These are phyloP conservation scores for Debaryomyces robertsiae DNA, from an alignment of 1,139 yeast species.

Conservation along the genomic window DNA sequence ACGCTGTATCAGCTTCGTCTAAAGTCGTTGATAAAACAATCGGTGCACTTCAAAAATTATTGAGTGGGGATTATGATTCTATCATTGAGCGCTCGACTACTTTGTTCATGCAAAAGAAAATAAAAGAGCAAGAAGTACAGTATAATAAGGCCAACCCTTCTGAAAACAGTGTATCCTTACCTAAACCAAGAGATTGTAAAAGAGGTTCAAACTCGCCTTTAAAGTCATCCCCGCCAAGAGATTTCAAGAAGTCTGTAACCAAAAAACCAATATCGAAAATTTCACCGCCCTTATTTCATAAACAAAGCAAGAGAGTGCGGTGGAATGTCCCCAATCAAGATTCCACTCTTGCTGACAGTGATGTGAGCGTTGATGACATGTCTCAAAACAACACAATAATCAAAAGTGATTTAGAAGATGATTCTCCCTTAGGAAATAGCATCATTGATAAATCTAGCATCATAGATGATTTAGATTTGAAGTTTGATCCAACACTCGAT, in stretches of 20 bases:
- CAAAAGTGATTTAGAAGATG: conserved; percentile 30
- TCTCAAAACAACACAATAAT: conserved; percentile 18
- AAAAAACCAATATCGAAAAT: conserved; percentile 18
- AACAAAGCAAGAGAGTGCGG: conserved; percentile 33
- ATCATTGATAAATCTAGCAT: conserved; percentile 19
- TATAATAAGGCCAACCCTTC: background rate
- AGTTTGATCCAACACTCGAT: conserved; percentile 32
- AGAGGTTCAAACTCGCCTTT: conserved; percentile 35
- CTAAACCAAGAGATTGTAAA: conserved; percentile 21
- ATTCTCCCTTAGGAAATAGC: conserved; percentile 30
- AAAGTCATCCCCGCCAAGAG: conserved; percentile 32
- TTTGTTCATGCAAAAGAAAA: conserved; percentile 31
- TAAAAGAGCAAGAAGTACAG: conserved; percentile 15
- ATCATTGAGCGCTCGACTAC: conserved; percentile 35
- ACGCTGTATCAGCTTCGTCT: conserved; percentile 8
- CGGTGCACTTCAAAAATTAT: conserved; percentile 28
- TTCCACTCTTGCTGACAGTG: conserved; percentile 32
- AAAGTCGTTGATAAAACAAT: conserved; percentile 16
- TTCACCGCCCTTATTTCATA: conserved; percentile 18
- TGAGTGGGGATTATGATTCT: conserved; percentile 43
- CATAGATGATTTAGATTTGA: conserved; percentile 33
- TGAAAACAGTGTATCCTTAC: background rate
- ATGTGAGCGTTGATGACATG: conserved; percentile 28
- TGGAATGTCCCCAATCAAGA: conserved; percentile 42
- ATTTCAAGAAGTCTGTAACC: conserved; percentile 21